Base-by-base conservation (phyloP, 139 green algal genomes). In the Mychonastes homosphaera region DNA sequence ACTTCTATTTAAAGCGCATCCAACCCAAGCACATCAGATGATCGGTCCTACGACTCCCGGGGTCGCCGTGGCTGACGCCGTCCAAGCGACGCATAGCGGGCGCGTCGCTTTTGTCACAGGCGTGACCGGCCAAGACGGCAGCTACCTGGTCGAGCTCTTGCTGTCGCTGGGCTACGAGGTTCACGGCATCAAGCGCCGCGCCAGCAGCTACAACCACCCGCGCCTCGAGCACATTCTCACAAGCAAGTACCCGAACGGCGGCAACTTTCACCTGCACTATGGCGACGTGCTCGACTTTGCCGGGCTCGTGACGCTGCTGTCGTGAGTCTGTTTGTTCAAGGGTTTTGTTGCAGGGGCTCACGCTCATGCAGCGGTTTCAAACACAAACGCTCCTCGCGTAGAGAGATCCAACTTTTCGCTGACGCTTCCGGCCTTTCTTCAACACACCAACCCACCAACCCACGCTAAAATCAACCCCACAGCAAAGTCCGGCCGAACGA, bases 81-180 rank as follows among this genome's bases (percentile, higher is more conserved):
- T n/a, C n/a, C n/a, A n/a, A n/a, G n/a, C n/a, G n/a, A n/a, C n/a
- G n/a, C n/a, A n/a, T n/a, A n/a, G n/a, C n/a, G n/a, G n/a, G n/a
- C 51, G 30, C 51, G 7, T 9, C 19, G 66, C 74, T 30, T 46
- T 79, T 29, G 65, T 76, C 27, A 72, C 64, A 23, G 71, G 73
- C n/a, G 56, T 82, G 10, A 77, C 73, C 24, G 81, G 79, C 6
- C 80, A 87, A 47, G 77, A 89, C 52, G 80, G 82, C 5, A 71
- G 61, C 19, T 91, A 91, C 53, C 62, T 91, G 1, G 62, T 67
- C 6, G 81, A 89, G 46, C 59, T 91, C n/a, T 59, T 91, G 40
- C 73, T 91, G 4, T 53, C 35, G 16, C 78, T 80, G 50, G 82
- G 82, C 19, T 90, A 88, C 67, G 56, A 78, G 7, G 82, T 88